Base-by-base conservation (phyloP, 768 basidiomycete genomes). In the Mycena alexandri region DNA sequence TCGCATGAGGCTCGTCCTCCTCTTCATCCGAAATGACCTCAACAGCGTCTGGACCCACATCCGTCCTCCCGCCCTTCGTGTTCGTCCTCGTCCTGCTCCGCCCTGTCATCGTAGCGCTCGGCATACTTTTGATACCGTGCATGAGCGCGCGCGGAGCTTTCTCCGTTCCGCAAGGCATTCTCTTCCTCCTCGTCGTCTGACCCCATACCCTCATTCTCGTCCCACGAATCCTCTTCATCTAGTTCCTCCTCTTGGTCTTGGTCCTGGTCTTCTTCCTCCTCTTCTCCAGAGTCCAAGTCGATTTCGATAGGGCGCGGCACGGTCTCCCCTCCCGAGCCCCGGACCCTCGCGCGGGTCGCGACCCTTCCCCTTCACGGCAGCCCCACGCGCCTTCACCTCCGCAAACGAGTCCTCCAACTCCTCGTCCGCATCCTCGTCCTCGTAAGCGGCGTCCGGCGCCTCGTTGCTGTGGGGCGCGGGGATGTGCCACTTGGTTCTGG, bases 271-370 rank as follows among this genome's bases (percentile, higher is more conserved):
- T 77, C 70, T 41, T 76, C 75, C 13, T 79, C 78, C 29, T 76
- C 77, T 38, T 75, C 77, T 21, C 79, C 80, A 14, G 80, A 81
- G 57, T 79, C 82, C 41, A 76, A 76, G 42, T 72, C 75, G 41
- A 86, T 81, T 67, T 86, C 84, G 57, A 89, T 88, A 16, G 86
- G n/a, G 87, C 56, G 84, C 78, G 46, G 78, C 68, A 38, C 75
- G 74, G 38, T 76, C 78, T 19, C 77, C 81, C 46, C 73, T 76
- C 24, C 80, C 79, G 38, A 87, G 79, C 5, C 87, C 87, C 47
- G 87, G 85, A 8, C 88, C 89, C 70, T 90, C 88, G 52, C 86
- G 79, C 11, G 86, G 85, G 72, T 89, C 89, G 55, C 89, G 84
- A 56, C 82, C 85, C 73, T 90, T 91, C 34, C 89, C 90, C 74